Percentiles rank a stretch among this genome's conserved stretches.
These are phyloP conservation scores for Penicillium diatomitis DNA, from an alignment of 495 filamentous ascomycete genomes.

Conservation along the genomic window DNA sequence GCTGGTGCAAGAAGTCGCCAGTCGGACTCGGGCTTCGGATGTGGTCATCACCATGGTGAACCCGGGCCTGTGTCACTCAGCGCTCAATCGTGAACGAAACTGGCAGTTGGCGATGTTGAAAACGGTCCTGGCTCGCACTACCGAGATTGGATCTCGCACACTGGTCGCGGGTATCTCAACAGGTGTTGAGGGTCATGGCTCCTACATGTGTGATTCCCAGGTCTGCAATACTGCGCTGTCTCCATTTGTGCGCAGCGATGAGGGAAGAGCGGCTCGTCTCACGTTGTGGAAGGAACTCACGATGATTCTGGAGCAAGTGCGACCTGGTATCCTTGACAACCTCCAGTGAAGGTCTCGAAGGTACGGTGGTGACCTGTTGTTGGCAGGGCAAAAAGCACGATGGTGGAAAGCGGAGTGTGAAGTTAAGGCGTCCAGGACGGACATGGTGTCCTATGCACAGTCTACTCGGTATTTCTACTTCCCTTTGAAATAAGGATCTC, in stretches of 20 bases:
- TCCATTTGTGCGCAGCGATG: conserved; percentile 27
- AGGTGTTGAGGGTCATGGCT: conserved; percentile 36
- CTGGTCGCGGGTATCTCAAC: conserved; percentile 29
- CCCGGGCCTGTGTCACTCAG: conserved; percentile 43
- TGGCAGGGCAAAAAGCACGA: too few species aligned
- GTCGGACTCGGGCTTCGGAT: conserved; percentile 12
- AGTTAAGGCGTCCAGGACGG: too few species aligned
- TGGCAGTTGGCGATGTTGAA: conserved; percentile 10
- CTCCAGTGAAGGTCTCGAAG: background rate
- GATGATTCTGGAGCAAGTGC: conserved; percentile 37
- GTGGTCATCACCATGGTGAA: conserved; percentile 47
- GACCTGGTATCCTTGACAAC: conserved; percentile 31
- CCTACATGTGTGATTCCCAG: conserved; percentile 32
- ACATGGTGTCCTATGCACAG: too few species aligned
- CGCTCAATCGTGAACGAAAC: conserved; percentile 26
- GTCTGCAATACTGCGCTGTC: conserved; percentile 18
- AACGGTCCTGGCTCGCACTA: conserved; percentile 26
- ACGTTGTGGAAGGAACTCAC: conserved; percentile 46
- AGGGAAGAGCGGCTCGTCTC: conserved; percentile 34
- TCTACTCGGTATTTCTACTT: too few species aligned
- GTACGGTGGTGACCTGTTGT: too few species aligned
- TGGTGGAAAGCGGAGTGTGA: too few species aligned
- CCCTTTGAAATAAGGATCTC: too few species aligned
- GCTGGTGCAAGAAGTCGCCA: conserved; percentile 36
- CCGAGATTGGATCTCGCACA: conserved; percentile 41